phyloP scores from a whole-genome alignment of 2,329 filamentous ascomycete species.

The Diatrype stigma region DNA sequence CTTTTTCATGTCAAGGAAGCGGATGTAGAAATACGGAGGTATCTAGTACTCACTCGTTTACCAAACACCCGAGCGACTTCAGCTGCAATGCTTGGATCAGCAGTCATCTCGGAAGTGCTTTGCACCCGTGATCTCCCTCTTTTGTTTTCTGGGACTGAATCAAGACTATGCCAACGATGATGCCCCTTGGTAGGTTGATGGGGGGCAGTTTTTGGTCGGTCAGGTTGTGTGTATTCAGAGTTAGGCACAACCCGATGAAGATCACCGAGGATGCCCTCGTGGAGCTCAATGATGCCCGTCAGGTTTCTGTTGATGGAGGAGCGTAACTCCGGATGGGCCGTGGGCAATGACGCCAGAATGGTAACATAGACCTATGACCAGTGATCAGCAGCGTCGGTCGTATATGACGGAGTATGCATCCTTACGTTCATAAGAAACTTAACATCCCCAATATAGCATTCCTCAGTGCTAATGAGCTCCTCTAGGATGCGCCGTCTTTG shows the following conservation, averaged over 20 bases:
- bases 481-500: constrained; percentile 77
- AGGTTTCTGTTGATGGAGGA: constrained; percentile 75
- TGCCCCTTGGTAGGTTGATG: constrained; percentile 28
- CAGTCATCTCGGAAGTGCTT: constrained; percentile 46
- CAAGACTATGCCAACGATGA: constrained; percentile 45
- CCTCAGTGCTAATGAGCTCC: constrained; percentile 81
- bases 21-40: not conserved
- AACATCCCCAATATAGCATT: constrained; percentile 82
- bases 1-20: constrained; percentile 3
- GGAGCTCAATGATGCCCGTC: constrained; percentile 73
- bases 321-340: constrained; percentile 59
- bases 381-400: constrained; percentile 12
- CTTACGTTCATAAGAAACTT: constrained; percentile 81
- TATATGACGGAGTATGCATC: not conserved
- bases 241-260: constrained; percentile 68
- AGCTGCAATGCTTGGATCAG: constrained; percentile 56
- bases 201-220: constrained; percentile 21
- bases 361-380: constrained; percentile 65
- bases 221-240: constrained; percentile 55
- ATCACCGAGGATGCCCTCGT: constrained; percentile 74
- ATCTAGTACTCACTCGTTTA: constrained; percentile 44
- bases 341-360: constrained; percentile 67
- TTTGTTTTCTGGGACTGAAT: constrained; percentile 40
- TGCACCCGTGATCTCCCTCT: constrained; percentile 38
- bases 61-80: constrained; percentile 59